Evolutionary conservation across 1,139 yeast genomes (phyloP), one percentile per base, ranked within the genome.

Genomic region (Pichia norvegensis): DNA sequence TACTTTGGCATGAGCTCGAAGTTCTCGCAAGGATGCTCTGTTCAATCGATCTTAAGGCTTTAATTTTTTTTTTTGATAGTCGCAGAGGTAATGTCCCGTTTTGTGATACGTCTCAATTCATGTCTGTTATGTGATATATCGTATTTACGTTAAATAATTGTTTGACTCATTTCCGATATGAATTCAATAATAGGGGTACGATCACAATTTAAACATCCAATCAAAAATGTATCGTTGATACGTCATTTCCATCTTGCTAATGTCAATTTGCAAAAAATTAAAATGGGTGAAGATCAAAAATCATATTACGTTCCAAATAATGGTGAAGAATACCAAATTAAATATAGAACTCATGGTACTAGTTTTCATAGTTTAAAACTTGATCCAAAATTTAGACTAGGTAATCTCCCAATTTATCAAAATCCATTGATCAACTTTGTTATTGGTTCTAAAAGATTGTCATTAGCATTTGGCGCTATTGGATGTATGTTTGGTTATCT

Each of bases 381-480:
- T n/a, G 66, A 65, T 11, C 56, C 62, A 2, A 68, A 76, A 38
- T 74, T 61, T 52, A 60, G 85, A 45, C 63, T 76, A 8, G 76
- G 80, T 0, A 74, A 77, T 53, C 67, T 66, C 50, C 76, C 84
- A 3, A 56, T 79, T 27, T 79, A 79, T 55, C 75, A 70, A 45
- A 75, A 80, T 1, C 82, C 85, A 0, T 69, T 78, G 1, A 67
- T 75, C 31, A 72, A 73, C 50, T 75, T 77, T 46, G 79, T 78
- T 9, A 74, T 81, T 11, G 66, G 77, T 45, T 63, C 78, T 40
- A 79, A 78, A 52, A 59, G 83, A 52, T 63, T 78, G 23, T 68
- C 81, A 2, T 56, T 79, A 11, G 76, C 78, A 43, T 73, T 78
- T 56, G 77, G 78, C 1, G 70, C 74, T 4, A 57, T 76, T 42